phyloP scores from a whole-genome alignment of 2,329 filamentous ascomycete genomes.

The Dactylellina haptotyla region DNA sequence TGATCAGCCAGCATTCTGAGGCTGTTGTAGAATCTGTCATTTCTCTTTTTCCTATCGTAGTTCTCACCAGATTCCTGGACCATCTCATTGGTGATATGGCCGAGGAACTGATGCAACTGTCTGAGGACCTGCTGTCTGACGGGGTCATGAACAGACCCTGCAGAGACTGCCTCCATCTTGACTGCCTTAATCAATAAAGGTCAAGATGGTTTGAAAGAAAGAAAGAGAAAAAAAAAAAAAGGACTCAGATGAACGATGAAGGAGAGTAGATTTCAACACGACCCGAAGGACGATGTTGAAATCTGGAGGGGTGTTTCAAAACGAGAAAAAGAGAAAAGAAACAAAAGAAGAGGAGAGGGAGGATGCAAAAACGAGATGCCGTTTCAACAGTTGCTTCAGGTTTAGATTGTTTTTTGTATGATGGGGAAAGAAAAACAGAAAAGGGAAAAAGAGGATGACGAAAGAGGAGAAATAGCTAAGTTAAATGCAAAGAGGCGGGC shows the following conservation, averaged over 20 bases:
- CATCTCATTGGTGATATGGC: constrained; percentile 47
- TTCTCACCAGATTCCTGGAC: constrained; percentile 28
- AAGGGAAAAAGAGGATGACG: constrained; percentile 32
- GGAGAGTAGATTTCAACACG: constrained; percentile 50
- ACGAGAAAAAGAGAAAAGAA: constrained; percentile 20
- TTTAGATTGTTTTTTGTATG: constrained; percentile 38
- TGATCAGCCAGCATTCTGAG: constrained; percentile 41
- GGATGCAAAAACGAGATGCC: constrained; percentile 39
- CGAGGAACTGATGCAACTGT: constrained; percentile 42
- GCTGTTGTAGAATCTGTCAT: constrained; percentile 48
- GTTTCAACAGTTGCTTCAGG: constrained; percentile 49
- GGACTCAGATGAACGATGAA: too few species aligned
- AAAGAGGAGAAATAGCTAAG: constrained; percentile 50
- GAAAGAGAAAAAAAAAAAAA: constrained; percentile 6
- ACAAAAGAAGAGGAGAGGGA: constrained; percentile 38
- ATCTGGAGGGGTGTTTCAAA: constrained; percentile 42
- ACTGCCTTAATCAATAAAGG: constrained; percentile 32
- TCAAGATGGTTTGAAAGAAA: constrained; percentile 45
- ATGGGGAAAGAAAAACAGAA: constrained; percentile 41
- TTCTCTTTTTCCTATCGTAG: constrained; percentile 45
- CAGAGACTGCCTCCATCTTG: constrained; percentile 47
- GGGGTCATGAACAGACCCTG: constrained; percentile 42
- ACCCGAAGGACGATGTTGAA: constrained; percentile 51
- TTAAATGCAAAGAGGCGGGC: constrained; percentile 49
- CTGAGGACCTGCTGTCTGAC: constrained; percentile 49